A percentile compares a stretch with the other conserved stretches of the same genome.
These are phyloP conservation scores for Coniferiporia weirii DNA, from an alignment of 1,284 basidiomycete species.

Conservation along the genomic window DNA sequence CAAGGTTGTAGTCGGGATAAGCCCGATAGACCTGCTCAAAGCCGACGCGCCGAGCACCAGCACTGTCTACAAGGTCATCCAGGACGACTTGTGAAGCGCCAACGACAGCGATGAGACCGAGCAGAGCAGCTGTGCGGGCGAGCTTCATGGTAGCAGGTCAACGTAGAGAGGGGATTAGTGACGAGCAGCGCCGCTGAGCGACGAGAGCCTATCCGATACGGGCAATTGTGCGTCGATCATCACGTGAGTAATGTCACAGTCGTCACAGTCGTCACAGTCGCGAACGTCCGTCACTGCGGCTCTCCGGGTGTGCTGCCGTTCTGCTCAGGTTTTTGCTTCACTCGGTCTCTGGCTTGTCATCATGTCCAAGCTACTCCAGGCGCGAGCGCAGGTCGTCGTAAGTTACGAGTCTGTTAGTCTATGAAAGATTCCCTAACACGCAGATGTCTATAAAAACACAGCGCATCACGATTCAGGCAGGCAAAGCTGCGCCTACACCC, in stretches of 20 bases:
- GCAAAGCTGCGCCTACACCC: conserved; percentile 93
- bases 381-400: conserved; percentile 62
- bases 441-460: conserved; percentile 27
- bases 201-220: too few species aligned
- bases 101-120: conserved; percentile 9
- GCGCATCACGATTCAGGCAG: conserved; percentile 89
- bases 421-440: background rate
- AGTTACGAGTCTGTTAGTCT: conserved; percentile 25
- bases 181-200: too few species aligned
- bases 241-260: too few species aligned
- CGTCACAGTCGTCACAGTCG: too few species aligned
- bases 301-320: too few species aligned
- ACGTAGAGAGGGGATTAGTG: background rate
- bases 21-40: conserved; percentile 25
- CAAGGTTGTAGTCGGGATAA: conserved; percentile 45
- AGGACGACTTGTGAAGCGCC: conserved; percentile 21
- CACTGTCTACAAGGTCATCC: background rate
- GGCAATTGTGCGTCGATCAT: too few species aligned
- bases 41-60: background rate
- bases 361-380: conserved; percentile 58
- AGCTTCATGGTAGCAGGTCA: conserved; percentile 10
- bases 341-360: background rate
- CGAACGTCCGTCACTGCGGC: too few species aligned
- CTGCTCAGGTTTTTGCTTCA: background rate
- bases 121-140: conserved; percentile 1